Evolutionary conservation across 805 yeast species (phyloP).

Genomic region (Spathaspora girioi): DNA sequence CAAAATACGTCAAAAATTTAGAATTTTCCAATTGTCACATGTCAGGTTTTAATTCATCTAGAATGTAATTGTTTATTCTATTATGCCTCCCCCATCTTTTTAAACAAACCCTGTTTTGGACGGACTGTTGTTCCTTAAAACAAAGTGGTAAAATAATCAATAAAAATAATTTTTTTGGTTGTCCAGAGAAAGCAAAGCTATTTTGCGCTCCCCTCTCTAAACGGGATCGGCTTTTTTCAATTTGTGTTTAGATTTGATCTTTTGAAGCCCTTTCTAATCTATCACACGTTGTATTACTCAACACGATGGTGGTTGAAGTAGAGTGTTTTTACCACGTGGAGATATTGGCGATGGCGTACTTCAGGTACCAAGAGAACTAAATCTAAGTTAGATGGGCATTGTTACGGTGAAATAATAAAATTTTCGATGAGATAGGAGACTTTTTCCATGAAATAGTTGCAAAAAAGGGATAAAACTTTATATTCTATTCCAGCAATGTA

Average conservation of each 20-base stretch:
- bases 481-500: conserved; percentile 2
- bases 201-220: neutral
- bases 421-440: neutral
- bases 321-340: neutral
- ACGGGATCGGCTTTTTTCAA: neutral
- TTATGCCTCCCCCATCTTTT: neutral
- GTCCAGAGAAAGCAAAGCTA: neutral
- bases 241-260: neutral
- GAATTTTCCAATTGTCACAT: neutral
- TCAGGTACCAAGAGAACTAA: neutral
- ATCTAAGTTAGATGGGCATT: no score
- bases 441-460: neutral
- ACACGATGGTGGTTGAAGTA: neutral
- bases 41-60: neutral
- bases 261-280: neutral
- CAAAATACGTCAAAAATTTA: neutral
- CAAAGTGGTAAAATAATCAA: neutral
- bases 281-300: neutral
- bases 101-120: neutral
- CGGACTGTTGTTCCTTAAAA: neutral
- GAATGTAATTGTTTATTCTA: neutral
- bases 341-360: neutral
- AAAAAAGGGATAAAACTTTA: neutral
- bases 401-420: neutral
- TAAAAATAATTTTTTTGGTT: neutral